Evolutionary conservation across 371 early-diverging fungal species (phyloP), one percentile per base, ranked within the genome.

Genomic region (Chytridium lagenaria): DNA sequence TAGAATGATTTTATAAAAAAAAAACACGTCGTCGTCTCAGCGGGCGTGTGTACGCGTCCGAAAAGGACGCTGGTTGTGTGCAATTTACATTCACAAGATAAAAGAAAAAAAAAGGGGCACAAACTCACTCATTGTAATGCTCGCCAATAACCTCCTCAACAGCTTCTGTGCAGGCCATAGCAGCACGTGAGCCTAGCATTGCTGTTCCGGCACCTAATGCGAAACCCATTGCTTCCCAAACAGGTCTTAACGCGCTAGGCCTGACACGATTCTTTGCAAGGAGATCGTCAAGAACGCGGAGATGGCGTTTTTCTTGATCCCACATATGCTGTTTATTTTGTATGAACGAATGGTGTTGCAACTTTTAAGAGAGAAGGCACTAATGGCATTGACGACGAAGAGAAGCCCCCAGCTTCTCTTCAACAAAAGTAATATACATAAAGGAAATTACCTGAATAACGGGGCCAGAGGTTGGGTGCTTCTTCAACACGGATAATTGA

Each of bases 131-230:
- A 77, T 98, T 94, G 79, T 98, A 98, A 76, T 98, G 98, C 50
- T 90, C 83, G n/a, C 98, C 98, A 81, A 98, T 97, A 22, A 93
- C 94, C 0, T 97, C 95, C 81, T 98, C 98, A 22, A 97, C 98
- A 0, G 98, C 98, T 76, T 98, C 98, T 0, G 98, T 98, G 81
- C 97, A 97, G 1, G 96, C 94, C 98, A 98, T 98, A 31, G 97
- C 97, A 2, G 96, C 95, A 69, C 94, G 93, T 74, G 59, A 3
- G 2, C 52, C 98, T 77, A 98, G 73, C 68, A 94, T 61, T 2
- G 97, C 98, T 0, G 98, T 94, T 1, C 89, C 90, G 30, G 88
- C 91, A 23, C 98, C 98, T 3, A 97, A 84, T 0, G 90, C 87
- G 71, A 90, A 97, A 1, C 98, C 98, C 2, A 93, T 93, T 1